phyloP scores from a whole-genome alignment of 768 basidiomycete genomes.

The Macrolepiota dolichaula region DNA sequence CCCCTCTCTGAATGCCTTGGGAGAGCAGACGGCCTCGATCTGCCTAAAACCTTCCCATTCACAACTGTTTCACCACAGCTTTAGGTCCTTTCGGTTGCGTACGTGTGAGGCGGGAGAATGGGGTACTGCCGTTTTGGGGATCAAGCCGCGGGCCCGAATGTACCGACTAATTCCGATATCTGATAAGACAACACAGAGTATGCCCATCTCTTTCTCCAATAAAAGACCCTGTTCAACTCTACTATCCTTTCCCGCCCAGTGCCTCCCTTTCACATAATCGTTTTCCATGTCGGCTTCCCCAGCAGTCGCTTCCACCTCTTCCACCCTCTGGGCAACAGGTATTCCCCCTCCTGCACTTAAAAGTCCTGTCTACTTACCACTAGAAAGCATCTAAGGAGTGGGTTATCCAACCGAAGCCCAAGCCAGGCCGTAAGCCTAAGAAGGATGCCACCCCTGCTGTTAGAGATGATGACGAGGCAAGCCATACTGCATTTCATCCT shows the following conservation, averaged over 20 bases:
- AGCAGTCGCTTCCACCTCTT: conserved; percentile 35
- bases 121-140: conserved; percentile 5
- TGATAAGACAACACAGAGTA: conserved; percentile 44
- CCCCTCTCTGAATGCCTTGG: conserved; percentile 1
- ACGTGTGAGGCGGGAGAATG: conserved; percentile 12
- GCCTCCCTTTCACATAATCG: conserved; percentile 9
- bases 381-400: conserved; percentile 80
- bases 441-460: conserved; percentile 44
- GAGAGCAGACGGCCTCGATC: conserved; percentile 2
- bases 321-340: conserved; percentile 76
- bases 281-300: conserved; percentile 14
- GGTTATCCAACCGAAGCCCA: conserved; percentile 83
- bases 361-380: conserved; percentile 13
- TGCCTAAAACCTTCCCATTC: conserved; percentile 5
- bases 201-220: conserved; percentile 9
- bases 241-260: conserved; percentile 19
- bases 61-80: conserved; percentile 2
- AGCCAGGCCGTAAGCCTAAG: conserved; percentile 87
- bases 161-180: conserved; percentile 36
- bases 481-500: conserved; percentile 14
- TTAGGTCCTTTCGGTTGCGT: conserved; percentile 5
- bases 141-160: conserved; percentile 17
- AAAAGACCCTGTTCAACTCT: conserved; percentile 10
- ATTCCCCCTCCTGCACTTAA: conserved; percentile 15
- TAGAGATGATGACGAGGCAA: conserved; percentile 49